A percentile compares a stretch with the other conserved stretches of the same genome.
phyloP scores from a whole-genome alignment of 495 filamentous ascomycete species.

The Annulohypoxylon stygium region DNA sequence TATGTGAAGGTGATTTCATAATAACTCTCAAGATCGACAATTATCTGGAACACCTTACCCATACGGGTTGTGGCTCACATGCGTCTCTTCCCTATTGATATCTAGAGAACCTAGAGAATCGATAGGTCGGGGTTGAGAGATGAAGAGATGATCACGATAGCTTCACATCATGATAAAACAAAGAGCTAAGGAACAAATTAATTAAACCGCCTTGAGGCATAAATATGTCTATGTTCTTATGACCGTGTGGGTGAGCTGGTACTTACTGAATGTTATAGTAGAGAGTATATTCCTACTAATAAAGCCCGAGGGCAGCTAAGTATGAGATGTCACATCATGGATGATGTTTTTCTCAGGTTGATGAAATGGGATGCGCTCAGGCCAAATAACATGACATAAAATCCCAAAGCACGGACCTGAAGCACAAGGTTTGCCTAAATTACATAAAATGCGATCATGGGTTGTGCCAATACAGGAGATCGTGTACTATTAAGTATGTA shows the following conservation, averaged over 20 bases:
- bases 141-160: slow-evolving; percentile 7
- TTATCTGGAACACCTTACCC: slow-evolving; percentile 18
- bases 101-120: neutral
- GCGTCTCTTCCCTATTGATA: slow-evolving; percentile 3
- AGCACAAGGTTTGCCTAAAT: slow-evolving; percentile 9
- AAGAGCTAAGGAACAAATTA: neutral
- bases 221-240: neutral
- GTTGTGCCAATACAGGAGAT: neutral
- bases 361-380: neutral
- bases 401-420: neutral
- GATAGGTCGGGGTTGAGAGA: neutral
- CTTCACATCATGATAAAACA: neutral
- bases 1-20: slow-evolving; percentile 4
- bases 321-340: neutral
- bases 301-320: neutral
- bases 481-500: too few species aligned
- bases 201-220: neutral
- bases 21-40: slow-evolving; percentile 7
- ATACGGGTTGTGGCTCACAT: neutral
- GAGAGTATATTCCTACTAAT: neutral
- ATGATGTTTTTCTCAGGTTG: neutral
- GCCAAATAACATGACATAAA: neutral
- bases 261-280: neutral
- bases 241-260: neutral
- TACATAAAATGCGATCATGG: slow-evolving; percentile 8